Evolutionary conservation across 129 eudicot species (phyloP), one percentile per base, ranked within the genome.

Genomic region (Escallonia herrerae): DNA sequence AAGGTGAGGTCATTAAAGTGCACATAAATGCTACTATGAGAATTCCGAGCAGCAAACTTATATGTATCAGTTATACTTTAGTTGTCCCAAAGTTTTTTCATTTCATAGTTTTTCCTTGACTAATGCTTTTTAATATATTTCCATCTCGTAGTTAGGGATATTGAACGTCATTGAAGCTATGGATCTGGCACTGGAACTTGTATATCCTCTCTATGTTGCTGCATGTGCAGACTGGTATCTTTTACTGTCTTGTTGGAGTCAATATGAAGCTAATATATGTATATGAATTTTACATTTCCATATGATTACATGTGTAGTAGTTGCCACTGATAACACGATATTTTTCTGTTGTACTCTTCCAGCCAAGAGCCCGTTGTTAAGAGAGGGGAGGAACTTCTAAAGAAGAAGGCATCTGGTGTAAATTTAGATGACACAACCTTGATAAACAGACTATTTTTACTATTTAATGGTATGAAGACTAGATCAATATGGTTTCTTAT

Each of bases 311-410:
- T 50, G 54, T 48, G 38, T 67, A 58, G 64, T 64, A 22, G 66
- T 58, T 59, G 9, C 55, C 15, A 72, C 22, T 33, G 69, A 57
- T 64, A 58, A 74, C 58, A 44, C 65, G 56, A 43, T 42, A 52
- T 63, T 53, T 75, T 6, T 68, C 51, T 59, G 40, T 72, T 77
- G 39, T 74, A 39, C 44, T 68, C 45, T 71, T 72, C 62, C 72
- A 91, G 97, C 75, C 97, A 91, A 22, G 96, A 91, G 65, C 74
- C 96, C 72, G 91, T 91, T 69, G 74, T 82, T 52, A 87, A 71
- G 76, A 81, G 83, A 83, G 97, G 95, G 51, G 97, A 91, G 81
- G 96, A 85, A 74, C 90, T 87, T 54, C 47, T 87, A 73, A 91
- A 85, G 95, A 91, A 79, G 81, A 90, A 80, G 76, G 81, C 90